phyloP scores from a whole-genome alignment of 345 rosid species.

The Microthlaspi erraticum region DNA sequence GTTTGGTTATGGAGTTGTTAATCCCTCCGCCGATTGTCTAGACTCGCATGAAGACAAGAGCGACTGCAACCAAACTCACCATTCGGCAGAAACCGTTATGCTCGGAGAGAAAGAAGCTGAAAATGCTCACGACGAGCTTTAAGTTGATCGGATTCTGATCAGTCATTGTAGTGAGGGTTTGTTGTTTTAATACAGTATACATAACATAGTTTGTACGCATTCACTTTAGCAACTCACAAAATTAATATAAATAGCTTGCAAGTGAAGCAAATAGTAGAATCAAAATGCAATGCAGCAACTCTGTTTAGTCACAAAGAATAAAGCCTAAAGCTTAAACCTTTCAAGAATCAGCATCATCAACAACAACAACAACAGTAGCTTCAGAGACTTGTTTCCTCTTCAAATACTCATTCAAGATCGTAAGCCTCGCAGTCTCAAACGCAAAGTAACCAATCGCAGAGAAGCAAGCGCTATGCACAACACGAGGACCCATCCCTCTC shows the following conservation, averaged over 20 bases:
- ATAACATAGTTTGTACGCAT: constrained; percentile 24
- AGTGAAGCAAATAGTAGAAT: constrained; percentile 1
- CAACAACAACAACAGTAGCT: neutral
- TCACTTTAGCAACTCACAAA: constrained; percentile 37
- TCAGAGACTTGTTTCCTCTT: constrained; percentile 57
- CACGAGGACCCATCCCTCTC: constrained; percentile 83
- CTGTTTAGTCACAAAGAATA: neutral
- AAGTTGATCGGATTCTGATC: constrained; percentile 24
- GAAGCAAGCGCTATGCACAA: constrained; percentile 91
- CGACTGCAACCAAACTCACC: constrained; percentile 20
- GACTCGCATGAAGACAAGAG: constrained; percentile 56
- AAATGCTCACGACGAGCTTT: constrained; percentile 40
- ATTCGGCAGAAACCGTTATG: constrained; percentile 16
- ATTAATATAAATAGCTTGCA: constrained; percentile 18
- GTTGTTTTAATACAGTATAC: neutral
- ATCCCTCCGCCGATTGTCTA: constrained; percentile 93
- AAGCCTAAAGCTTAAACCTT: neutral
- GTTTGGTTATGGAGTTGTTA: constrained; percentile 72
- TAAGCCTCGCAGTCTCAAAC: constrained; percentile 85
- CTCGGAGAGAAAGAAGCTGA: constrained; percentile 8
- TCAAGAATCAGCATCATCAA: constrained; percentile 27
- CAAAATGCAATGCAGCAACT: neutral
- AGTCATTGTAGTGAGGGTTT: constrained; percentile 36
- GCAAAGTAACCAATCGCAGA: constrained; percentile 90
- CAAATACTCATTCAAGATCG: constrained; percentile 71